Evolutionary conservation across 83 land plant genomes (phyloP).

Genomic region (Thuja plicata): DNA sequence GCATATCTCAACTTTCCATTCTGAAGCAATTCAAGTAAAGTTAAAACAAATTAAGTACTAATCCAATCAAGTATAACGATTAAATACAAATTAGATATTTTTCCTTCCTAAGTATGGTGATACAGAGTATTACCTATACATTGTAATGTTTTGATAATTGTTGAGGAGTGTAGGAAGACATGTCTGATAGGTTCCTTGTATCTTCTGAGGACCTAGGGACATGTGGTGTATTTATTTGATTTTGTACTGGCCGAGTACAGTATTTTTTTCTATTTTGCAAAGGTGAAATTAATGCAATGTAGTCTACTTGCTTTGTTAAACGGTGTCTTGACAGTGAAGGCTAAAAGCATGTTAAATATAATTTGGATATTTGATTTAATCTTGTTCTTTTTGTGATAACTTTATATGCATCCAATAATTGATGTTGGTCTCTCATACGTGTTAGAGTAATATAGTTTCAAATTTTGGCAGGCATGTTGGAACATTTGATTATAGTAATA

Average conservation of each 20-base stretch:
- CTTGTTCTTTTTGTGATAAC: background rate
- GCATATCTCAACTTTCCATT: background rate
- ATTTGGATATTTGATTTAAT: background rate
- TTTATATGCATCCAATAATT: background rate
- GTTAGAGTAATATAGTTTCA: too few relatives aligned
- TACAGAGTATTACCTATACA: background rate
- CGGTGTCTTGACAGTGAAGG: background rate
- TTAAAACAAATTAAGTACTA: background rate
- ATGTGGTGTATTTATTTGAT: background rate
- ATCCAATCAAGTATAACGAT: too few relatives aligned
- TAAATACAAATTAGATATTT: too few relatives aligned
- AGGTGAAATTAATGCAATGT: background rate
- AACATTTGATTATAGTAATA: too few relatives aligned
- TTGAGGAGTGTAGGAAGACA: background rate
- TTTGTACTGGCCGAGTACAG: background rate
- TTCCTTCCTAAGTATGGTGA: too few relatives aligned
- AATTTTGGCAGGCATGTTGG: too few relatives aligned
- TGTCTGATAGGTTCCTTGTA: background rate
- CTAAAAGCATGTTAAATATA: background rate
- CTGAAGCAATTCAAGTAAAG: background rate
- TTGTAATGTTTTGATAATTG: background rate
- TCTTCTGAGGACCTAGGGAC: background rate
- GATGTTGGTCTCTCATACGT: too few relatives aligned
- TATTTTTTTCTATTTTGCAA: background rate
- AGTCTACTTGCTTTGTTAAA: background rate